A percentile compares a stretch with the other conserved stretches of the same genome.
These are phyloP conservation scores for Jaenimonas drosophilae DNA, from an alignment of 208 protist species.

Conservation along the genomic window DNA sequence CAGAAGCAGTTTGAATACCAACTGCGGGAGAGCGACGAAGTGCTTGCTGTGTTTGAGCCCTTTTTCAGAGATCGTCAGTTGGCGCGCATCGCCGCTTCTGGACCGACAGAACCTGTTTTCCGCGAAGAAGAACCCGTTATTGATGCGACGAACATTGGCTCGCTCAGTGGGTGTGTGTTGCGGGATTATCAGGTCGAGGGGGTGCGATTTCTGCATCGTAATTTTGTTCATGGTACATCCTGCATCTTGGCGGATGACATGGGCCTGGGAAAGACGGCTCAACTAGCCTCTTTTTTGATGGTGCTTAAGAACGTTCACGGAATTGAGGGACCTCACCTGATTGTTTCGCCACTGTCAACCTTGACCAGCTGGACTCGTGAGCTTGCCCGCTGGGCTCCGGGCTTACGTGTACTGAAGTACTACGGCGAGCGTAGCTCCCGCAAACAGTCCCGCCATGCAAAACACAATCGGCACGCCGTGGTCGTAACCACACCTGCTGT, in stretches of 20 bases:
- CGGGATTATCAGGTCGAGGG: slow-evolving; percentile 95
- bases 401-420: slow-evolving; percentile 89
- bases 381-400: slow-evolving; percentile 82
- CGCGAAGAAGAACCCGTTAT: no score
- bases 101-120: slow-evolving; percentile 21
- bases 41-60: slow-evolving; percentile 53
- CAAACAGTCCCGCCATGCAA: slow-evolving; percentile 12
- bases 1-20: slow-evolving; percentile 58
- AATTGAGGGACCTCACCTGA: slow-evolving; percentile 91
- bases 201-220: slow-evolving; percentile 90
- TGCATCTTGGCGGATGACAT: slow-evolving; percentile 96
- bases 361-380: slow-evolving; percentile 92
- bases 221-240: slow-evolving; percentile 81
- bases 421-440: slow-evolving; percentile 68
- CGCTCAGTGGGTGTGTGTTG: slow-evolving; percentile 47
- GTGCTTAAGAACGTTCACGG: slow-evolving; percentile 45
- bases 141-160: slow-evolving; percentile 12
- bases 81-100: slow-evolving; percentile 16
- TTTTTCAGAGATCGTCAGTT: slow-evolving; percentile 64
- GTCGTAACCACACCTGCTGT: slow-evolving; percentile 95
- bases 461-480: slow-evolving; percentile 72
- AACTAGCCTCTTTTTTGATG: slow-evolving; percentile 89
- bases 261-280: slow-evolving; percentile 98
- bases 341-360: slow-evolving; percentile 94
- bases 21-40: slow-evolving; percentile 20